phyloP scores from a whole-genome alignment of 805 yeast genomes.

The Ogataea allantospora region DNA sequence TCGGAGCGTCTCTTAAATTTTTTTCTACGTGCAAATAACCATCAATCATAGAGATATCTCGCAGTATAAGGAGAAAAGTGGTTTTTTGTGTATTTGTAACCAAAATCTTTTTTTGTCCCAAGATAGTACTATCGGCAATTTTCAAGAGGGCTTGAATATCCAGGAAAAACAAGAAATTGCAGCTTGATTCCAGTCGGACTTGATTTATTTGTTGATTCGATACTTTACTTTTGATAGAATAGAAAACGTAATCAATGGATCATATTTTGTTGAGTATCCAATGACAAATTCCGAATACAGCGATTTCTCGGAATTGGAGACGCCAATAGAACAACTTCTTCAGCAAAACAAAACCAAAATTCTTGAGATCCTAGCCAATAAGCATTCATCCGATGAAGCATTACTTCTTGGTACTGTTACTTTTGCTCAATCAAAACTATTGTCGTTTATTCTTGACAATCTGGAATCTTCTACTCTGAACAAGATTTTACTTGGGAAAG shows the following conservation, averaged over 20 bases:
- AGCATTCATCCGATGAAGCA: slow-evolving; percentile 39
- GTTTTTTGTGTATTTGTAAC: not conserved
- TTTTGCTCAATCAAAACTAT: slow-evolving; percentile 47
- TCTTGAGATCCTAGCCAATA: slow-evolving; percentile 28
- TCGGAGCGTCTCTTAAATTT: slow-evolving; percentile 33
- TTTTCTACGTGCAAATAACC: slow-evolving; percentile 19
- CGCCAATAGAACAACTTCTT: slow-evolving; percentile 23
- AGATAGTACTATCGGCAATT: slow-evolving; percentile 4
- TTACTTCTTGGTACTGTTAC: slow-evolving; percentile 48
- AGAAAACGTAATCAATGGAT: slow-evolving; percentile 1
- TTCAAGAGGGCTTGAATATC: not conserved
- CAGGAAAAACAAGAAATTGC: too few species aligned
- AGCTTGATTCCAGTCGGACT: too few species aligned
- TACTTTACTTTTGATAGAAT: not conserved
- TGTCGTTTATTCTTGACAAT: slow-evolving; percentile 40
- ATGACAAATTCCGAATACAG: slow-evolving; percentile 9
- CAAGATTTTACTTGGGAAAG: slow-evolving; percentile 22
- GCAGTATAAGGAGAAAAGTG: not conserved
- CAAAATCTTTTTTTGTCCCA: slow-evolving; percentile 5
- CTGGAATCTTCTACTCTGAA: slow-evolving; percentile 21
- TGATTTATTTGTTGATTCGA: not conserved
- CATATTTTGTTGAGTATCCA: not conserved
- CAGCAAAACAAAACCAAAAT: slow-evolving; percentile 30
- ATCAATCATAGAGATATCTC: slow-evolving; percentile 16
- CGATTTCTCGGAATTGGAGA: slow-evolving; percentile 4